Conservation (phyloP, 805 yeast species). For the Trichomonascus vanleenenianus region DNA sequence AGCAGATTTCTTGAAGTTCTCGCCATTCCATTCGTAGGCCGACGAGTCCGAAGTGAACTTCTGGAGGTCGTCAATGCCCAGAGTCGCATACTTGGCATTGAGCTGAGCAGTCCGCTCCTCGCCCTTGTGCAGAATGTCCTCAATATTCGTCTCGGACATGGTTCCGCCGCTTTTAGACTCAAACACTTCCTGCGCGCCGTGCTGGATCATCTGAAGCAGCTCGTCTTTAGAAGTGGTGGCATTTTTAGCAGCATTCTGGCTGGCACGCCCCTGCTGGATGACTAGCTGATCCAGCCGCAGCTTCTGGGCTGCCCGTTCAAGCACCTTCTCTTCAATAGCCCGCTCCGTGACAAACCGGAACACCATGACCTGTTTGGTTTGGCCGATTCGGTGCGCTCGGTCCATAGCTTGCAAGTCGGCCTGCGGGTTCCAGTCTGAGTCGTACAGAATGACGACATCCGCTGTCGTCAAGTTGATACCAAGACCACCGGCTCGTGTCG, state of each 20-base stretch:
- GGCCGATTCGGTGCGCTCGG: constrained; percentile 95
- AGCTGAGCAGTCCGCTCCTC: constrained; percentile 72
- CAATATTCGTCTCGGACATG: constrained; percentile 40
- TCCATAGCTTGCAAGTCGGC: constrained; percentile 98
- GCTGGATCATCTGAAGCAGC: constrained; percentile 89
- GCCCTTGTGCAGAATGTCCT: constrained; percentile 70
- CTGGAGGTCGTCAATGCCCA: constrained; percentile 89
- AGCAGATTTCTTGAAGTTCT: constrained; percentile 45
- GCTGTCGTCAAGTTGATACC: constrained; percentile 92
- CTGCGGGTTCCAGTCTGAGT: constrained; percentile 97
- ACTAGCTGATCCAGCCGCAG: constrained; percentile 87
- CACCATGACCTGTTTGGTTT: constrained; percentile 88
- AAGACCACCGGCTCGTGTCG: constrained; percentile 95
- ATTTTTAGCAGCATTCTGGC: constrained; percentile 33
- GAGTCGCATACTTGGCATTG: constrained; percentile 71
- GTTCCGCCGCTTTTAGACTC: constrained; percentile 34
- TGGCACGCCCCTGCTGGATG: constrained; percentile 76
- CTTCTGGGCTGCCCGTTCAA: constrained; percentile 94
- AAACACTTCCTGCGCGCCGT: constrained; percentile 86
- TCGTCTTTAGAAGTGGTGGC: constrained; percentile 57
- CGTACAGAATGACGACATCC: constrained; percentile 80
- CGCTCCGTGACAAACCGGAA: constrained; percentile 90
- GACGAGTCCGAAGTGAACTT: constrained; percentile 78
- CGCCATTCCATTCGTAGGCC: constrained; percentile 94
- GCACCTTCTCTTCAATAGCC: constrained; percentile 93